These are phyloP conservation scores for Pleurotus platypus DNA, from an alignment of 768 basidiomycete species.

Conservation along the genomic window DNA sequence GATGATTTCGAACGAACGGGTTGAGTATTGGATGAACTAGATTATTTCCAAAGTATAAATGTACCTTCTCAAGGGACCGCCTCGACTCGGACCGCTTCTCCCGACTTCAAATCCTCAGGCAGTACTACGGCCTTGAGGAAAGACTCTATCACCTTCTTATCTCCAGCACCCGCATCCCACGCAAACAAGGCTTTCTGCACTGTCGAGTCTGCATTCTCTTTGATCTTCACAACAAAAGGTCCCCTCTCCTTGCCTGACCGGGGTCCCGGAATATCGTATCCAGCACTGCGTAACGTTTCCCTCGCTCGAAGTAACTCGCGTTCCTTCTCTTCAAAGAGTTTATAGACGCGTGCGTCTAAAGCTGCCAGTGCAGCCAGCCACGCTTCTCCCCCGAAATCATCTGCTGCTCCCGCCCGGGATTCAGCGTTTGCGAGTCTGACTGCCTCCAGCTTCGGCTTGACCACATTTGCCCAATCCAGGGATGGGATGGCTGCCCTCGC, in stretches of 20 bases:
- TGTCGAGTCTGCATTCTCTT: not conserved
- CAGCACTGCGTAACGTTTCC: not conserved
- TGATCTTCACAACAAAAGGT: conserved; percentile 6
- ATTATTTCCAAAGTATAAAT: too few species aligned
- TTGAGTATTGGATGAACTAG: too few species aligned
- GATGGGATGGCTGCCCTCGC: conserved; percentile 1
- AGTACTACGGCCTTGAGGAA: not conserved
- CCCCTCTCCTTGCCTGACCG: not conserved
- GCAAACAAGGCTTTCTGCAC: conserved; percentile 2
- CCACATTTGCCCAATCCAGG: conserved; percentile 3
- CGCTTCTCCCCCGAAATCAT: conserved; percentile 11
- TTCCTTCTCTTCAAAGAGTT: conserved; percentile 8
- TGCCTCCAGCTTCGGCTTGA: not conserved
- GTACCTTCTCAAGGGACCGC: too few species aligned
- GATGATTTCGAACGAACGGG: too few species aligned
- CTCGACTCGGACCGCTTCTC: not conserved
- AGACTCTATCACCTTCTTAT: not conserved
- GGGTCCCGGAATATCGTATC: not conserved
- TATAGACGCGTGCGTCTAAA: conserved; percentile 4
- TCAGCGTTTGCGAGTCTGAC: not conserved
- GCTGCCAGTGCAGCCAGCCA: conserved; percentile 4
- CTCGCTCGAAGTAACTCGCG: not conserved
- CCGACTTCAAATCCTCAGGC: not conserved
- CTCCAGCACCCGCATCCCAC: conserved; percentile 8
- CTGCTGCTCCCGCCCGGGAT: not conserved